Base-by-base conservation (phyloP, 208 protist species). In the Trypanosoma boissoni region DNA sequence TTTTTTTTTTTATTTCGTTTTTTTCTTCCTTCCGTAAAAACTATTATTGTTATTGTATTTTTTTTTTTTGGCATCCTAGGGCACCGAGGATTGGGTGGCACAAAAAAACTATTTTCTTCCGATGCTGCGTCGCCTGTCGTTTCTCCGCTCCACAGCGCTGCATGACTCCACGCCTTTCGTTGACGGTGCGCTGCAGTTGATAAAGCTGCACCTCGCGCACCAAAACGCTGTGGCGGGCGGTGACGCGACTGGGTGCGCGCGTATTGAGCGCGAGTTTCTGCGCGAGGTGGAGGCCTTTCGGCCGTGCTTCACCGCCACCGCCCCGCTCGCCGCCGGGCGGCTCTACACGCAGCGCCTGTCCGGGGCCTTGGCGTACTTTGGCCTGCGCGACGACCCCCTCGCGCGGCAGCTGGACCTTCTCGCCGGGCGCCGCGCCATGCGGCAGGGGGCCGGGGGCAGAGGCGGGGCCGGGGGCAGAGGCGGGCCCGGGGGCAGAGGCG, bases 191-290 rank as follows among this genome's bases (percentile, higher is more conserved):
- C 68, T 94, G 18, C 88, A 94, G 66, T 71, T 94, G 9, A 65
- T 87, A 60, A 91, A 94, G 68, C 62, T 94, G 23, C 85, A 92
- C 39, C 65, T 91, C 9, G 88, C 88, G 29, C 88, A 94, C 46
- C 73, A 74, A 14, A 89, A 92, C 53, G 84, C 84, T 5, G 20
- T 58, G 29, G 60, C 64, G n/a, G 85, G 92, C 44, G 46, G 61
- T 12, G 81, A 94, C 52, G 49, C 41, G 37, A 64, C 58, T 9
- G 83, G 81, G 7, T 91, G 87, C 43, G 39, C 42, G 1, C 79
- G 75, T 16, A 87, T 94, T 41, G 83, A 94, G 74, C 68, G 77
- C 23, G 83, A 95, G 45, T 95, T 92, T 50, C 23, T 88, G 48
- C 71, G 80, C 7, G 82, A 95, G 50, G 61, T 95, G 41, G 84